Conservation (phyloP, 495 filamentous ascomycete genomes). For the Neurospora tetrasperma region DNA sequence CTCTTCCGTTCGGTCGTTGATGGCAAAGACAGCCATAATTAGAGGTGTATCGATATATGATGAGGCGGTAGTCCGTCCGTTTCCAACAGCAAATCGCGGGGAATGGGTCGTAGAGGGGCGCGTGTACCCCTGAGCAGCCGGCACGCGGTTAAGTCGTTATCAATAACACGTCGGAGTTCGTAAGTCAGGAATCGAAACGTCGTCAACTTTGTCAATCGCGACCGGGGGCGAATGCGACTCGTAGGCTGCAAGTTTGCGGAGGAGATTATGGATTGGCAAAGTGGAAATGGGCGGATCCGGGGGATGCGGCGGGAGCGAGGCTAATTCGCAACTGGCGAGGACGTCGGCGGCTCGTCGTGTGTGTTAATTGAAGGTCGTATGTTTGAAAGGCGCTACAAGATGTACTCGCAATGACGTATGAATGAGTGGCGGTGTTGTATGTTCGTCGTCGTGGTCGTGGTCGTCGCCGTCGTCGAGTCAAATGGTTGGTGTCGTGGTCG, state of each 20-base stretch:
- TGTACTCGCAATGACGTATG: background rate
- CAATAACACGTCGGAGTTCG: background rate
- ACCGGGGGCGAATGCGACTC: background rate
- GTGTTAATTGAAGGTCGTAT: background rate
- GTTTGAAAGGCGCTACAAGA: background rate
- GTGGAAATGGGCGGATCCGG: background rate
- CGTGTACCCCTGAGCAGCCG: conserved; percentile 2
- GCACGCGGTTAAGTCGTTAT: background rate
- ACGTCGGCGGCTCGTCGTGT: background rate
- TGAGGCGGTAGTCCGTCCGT: background rate
- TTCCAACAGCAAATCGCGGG: background rate
- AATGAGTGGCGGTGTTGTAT: background rate
- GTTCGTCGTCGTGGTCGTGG: background rate
- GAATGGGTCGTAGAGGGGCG: background rate
- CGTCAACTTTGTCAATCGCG: background rate
- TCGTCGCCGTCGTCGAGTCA: background rate
- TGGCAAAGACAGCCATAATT: conserved; percentile 51
- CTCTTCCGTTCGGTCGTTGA: conserved; percentile 93
- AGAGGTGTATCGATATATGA: background rate
- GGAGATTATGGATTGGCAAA: background rate
- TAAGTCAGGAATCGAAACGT: background rate
- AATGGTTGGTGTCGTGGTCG: background rate
- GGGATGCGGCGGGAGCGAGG: background rate
- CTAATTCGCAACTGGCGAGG: background rate
- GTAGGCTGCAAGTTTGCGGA: background rate